These are phyloP conservation scores for Aspergillus heteromorphus DNA, from an alignment of 495 filamentous ascomycete genomes.

Conservation along the genomic window DNA sequence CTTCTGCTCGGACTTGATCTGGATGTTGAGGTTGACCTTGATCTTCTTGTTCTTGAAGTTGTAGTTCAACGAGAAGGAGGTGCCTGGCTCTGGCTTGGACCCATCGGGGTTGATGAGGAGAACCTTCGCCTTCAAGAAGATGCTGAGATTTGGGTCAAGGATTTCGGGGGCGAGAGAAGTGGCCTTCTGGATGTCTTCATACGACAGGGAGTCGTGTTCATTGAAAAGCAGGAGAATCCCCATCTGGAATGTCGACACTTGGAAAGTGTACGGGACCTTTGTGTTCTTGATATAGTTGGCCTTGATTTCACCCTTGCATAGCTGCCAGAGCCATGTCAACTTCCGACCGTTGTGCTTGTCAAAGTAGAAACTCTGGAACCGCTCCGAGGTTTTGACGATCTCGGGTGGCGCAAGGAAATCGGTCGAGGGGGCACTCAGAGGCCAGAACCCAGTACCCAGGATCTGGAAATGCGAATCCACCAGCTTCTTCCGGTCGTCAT, in stretches of 20 bases:
- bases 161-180: conserved; percentile 75
- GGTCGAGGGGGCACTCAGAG: conserved; percentile 76
- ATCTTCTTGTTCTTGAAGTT: conserved; percentile 98
- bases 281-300: conserved; percentile 83
- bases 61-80: conserved; percentile 75
- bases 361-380: conserved; percentile 86
- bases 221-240: conserved; percentile 96
- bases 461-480: conserved; percentile 81
- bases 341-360: conserved; percentile 95
- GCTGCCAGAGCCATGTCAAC: conserved; percentile 95
- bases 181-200: conserved; percentile 76
- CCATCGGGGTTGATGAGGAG: conserved; percentile 63
- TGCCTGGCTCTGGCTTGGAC: conserved; percentile 69
- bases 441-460: conserved; percentile 97
- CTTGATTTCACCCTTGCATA: conserved; percentile 96
- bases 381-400: conserved; percentile 79
- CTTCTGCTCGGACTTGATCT: conserved; percentile 90
- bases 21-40: conserved; percentile 91
- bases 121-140: conserved; percentile 89
- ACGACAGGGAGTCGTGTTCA: conserved; percentile 74
- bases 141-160: conserved; percentile 75
- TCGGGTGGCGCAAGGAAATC: conserved; percentile 80
- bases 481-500: conserved; percentile 52
- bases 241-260: conserved; percentile 97
- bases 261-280: conserved; percentile 93